Evolutionary conservation across 257 asterid genomes (phyloP), one percentile per base, ranked within the genome.

Genomic region (Jasminum sambac): DNA sequence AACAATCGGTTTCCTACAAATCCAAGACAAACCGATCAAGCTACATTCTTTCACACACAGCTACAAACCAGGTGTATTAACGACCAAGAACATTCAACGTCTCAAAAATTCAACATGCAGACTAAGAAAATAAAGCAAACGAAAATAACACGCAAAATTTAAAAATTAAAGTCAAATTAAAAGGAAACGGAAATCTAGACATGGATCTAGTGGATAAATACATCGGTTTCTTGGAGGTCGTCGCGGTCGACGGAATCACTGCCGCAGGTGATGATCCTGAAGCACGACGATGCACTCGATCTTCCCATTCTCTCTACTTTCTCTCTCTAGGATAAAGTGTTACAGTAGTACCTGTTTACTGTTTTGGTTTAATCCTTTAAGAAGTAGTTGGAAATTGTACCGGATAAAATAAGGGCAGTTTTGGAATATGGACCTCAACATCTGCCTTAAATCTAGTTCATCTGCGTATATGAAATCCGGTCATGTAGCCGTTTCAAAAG

Each of bases 221-320:
- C 81, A 76, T 77, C 74, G 58, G 81, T 70, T 23, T 74, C 74
- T 67, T 64, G 71, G 58, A 77, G 81, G 61, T 67, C 81, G 39
- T 77, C 77, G 24, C 74, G 61, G 34, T 67, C 81, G 52, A 72
- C 74, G 44, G 81, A 67, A 34, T 72, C 81, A 11, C 64, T 34
- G 67, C 66, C 30, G 61, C 71, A 52, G 61, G 61, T 52, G 61
- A 52, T 19, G 61, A 52, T 19, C 61, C 16, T 52, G 61, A 52
- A 52, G 26, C 61, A 52, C 10, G 61, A 52, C 61, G 30, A 52
- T 19, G 61, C 14, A 21, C 14, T 19, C 13, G 61, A 52, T 52
- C 61, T 52, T 52, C 30, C 61, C 61, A 19, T 52, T 52, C 30
- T 52, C 30, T 19, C 30, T 19, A 11, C 12, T 52, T 19, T 52